Base-by-base conservation (phyloP, 2,329 filamentous ascomycete genomes). In the Botryotinia calthae region DNA sequence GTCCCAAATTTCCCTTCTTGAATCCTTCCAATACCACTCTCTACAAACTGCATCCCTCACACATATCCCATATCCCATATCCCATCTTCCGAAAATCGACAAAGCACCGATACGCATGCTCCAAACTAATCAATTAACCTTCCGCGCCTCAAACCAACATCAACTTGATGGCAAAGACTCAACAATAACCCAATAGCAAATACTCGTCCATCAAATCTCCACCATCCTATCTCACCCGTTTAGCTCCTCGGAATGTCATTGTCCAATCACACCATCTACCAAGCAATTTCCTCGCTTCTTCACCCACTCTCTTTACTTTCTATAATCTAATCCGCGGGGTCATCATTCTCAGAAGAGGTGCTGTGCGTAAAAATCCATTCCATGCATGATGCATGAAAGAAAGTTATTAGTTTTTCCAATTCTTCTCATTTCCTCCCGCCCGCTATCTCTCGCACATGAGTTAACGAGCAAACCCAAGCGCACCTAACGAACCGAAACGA, bases 11-110 rank as follows among this genome's bases (percentile, higher is more conserved):
- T 25, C 31, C 58, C 10, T 40, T 37, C 14, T 25, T 8, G 22
- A 61, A 40, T 18, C 58, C 58, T 40, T 40, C 18, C 34, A 40
- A 22, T 10, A 12, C 22, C 31, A 25, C 56, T 58, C 56, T 34
- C 12, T 9, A 31, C n/a, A 56, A 56, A 56, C n/a, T 56, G 51
- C n/a, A 31, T 61, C 12, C 7, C 58, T 61, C 58, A 8, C 31
- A 3, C 34, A 40, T 40, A 16, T 34, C 31, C 31, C 31, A 59
- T 37, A 28, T 58, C n/a, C 51, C 16, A 16, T 28, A 56, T 28
- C n/a, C 51, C 58, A 61, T 61, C 58, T 61, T 61, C 56, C 34
- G 20, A 31, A 61, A 61, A 61, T 61, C 58, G 58, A 61, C 25
- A 40, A 61, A 61, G 58, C 58, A 16, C 56, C 31, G 18, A 34